Conservation (phyloP, 371 early-diverging fungal genomes). For the Antonospora locustae region DNA sequence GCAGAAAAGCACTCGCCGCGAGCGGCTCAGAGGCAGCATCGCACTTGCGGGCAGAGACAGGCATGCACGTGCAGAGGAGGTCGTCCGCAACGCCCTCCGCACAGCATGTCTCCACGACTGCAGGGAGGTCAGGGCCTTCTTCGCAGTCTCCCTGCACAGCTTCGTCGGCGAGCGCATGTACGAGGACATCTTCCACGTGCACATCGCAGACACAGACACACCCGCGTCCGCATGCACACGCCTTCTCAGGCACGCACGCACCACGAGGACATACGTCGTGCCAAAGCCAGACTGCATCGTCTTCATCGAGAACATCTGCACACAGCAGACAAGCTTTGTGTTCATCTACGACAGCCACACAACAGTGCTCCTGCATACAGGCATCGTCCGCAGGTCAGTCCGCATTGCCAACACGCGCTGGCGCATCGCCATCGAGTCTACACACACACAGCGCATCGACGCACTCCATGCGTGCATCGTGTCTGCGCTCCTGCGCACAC, state of each 20-base stretch:
- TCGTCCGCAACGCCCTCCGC: slow-evolving; percentile 5
- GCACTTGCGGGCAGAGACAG: not conserved
- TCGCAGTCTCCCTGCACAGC: slow-evolving; percentile 7
- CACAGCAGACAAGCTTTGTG: slow-evolving; percentile 1
- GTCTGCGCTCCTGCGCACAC: too few species aligned
- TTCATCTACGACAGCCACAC: slow-evolving; percentile 1
- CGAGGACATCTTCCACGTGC: slow-evolving; percentile 22
- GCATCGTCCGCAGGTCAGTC: not conserved
- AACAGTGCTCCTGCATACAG: not conserved
- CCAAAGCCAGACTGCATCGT: slow-evolving; percentile 10
- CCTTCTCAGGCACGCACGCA: not conserved
- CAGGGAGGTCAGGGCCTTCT: slow-evolving; percentile 4
- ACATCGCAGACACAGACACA: not conserved
- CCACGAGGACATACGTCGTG: slow-evolving; percentile 7
- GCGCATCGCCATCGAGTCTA: not conserved
- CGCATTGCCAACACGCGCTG: not conserved
- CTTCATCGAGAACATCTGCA: slow-evolving; percentile 9
- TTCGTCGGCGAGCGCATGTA: slow-evolving; percentile 18
- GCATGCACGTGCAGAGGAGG: not conserved
- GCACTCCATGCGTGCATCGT: not conserved
- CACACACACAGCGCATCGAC: not conserved
- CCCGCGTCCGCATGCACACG: not conserved
- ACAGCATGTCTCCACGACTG: not conserved
- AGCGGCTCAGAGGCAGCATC: not conserved
- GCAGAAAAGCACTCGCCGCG: too few species aligned